phyloP scores from a whole-genome alignment of 805 yeast species.

The Pichia exigua region DNA sequence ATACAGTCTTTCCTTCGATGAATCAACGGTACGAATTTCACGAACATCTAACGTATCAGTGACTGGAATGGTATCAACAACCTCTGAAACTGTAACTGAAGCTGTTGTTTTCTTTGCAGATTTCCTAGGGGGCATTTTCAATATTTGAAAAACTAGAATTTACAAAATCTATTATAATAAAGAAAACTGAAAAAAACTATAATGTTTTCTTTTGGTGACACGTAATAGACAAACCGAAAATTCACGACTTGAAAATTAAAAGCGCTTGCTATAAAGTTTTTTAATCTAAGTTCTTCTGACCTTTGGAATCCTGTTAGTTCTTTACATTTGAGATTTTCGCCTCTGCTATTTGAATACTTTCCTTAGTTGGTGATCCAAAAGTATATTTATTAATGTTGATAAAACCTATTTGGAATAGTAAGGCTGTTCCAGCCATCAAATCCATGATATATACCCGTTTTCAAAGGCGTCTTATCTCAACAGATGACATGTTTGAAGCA shows the following conservation, averaged over 20 bases:
- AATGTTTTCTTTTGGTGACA: not conserved
- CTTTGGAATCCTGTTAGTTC: too few relatives aligned
- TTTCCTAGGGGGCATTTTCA: constrained; percentile 18
- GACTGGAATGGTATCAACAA: not conserved
- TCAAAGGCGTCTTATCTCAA: constrained; percentile 3
- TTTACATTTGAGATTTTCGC: too few relatives aligned
- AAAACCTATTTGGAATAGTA: not conserved
- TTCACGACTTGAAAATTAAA: not conserved
- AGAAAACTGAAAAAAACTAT: not conserved
- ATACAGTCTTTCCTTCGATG: constrained; percentile 25
- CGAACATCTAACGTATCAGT: constrained; percentile 10
- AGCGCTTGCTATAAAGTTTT: not conserved
- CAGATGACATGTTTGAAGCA: constrained; percentile 24
- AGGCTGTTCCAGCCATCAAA: not conserved
- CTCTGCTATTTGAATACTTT: not conserved
- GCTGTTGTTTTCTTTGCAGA: constrained; percentile 3
- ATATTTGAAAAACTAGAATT: not conserved
- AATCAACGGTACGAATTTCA: constrained; percentile 13
- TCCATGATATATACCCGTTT: not conserved
- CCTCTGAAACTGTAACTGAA: not conserved
- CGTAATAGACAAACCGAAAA: not conserved
- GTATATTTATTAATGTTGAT: not conserved
- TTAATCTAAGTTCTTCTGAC: too few relatives aligned
- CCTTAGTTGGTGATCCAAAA: not conserved
- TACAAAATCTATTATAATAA: too few relatives aligned